phyloP scores from a whole-genome alignment of 2,329 filamentous ascomycete species.

The Blastomyces gilchristii region DNA sequence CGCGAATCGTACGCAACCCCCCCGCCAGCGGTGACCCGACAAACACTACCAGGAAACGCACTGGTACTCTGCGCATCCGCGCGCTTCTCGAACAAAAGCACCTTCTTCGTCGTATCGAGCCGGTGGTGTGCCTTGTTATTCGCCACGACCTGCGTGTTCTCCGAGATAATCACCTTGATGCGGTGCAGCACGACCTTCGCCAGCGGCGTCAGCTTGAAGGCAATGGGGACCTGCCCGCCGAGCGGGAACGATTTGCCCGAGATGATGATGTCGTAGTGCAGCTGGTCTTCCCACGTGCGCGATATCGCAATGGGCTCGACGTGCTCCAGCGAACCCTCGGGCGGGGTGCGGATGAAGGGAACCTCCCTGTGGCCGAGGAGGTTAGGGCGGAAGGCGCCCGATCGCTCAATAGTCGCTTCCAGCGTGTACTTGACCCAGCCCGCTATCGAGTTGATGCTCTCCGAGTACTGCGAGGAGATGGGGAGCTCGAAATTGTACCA shows the following conservation, averaged over 20 bases:
- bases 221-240: slow-evolving; percentile 78
- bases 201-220: slow-evolving; percentile 83
- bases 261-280: slow-evolving; percentile 93
- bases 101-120: slow-evolving; percentile 72
- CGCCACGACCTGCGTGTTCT: slow-evolving; percentile 85
- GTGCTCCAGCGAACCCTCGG: slow-evolving; percentile 80
- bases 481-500: slow-evolving; percentile 70
- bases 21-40: slow-evolving; percentile 68
- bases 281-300: slow-evolving; percentile 85
- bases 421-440: slow-evolving; percentile 82
- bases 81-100: slow-evolving; percentile 77
- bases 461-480: slow-evolving; percentile 65
- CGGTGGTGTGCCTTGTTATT: slow-evolving; percentile 75
- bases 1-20: slow-evolving; percentile 59
- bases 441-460: slow-evolving; percentile 78
- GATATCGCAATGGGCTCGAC: slow-evolving; percentile 91
- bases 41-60: slow-evolving; percentile 63
- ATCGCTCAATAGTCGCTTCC: slow-evolving; percentile 72
- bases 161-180: slow-evolving; percentile 82
- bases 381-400: slow-evolving; percentile 83
- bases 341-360: slow-evolving; percentile 69
- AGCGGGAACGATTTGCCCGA: slow-evolving; percentile 91
- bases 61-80: slow-evolving; percentile 67
- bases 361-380: slow-evolving; percentile 74
- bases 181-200: slow-evolving; percentile 91